Evolutionary conservation across 805 yeast species (phyloP).

Genomic region (Wickerhamomyces ciferrii): DNA sequence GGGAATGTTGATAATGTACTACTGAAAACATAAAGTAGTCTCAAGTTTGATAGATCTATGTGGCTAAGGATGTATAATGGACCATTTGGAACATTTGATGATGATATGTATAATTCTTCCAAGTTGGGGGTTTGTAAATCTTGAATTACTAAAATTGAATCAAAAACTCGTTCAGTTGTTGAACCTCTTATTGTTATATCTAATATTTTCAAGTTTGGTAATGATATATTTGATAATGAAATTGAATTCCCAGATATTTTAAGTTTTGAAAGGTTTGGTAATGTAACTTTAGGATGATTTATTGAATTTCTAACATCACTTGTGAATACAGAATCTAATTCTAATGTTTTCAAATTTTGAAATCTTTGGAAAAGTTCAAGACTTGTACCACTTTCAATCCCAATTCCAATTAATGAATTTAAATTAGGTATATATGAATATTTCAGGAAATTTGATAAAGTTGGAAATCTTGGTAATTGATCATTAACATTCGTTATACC

Average conservation of each 20-base stretch:
- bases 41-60: background rate
- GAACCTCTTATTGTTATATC: conserved; percentile 15
- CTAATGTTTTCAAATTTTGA: conserved; percentile 6
- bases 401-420: conserved; percentile 10
- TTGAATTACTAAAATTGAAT: conserved; percentile 9
- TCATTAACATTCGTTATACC: conserved; percentile 16
- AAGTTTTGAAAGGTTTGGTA: conserved; percentile 6
- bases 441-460: conserved; percentile 14
- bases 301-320: conserved; percentile 7
- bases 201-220: background rate
- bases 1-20: background rate
- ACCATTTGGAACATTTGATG: background rate
- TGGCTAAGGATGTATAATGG: background rate
- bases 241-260: conserved; percentile 18
- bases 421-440: conserved; percentile 15
- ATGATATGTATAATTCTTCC: background rate
- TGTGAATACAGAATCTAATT: conserved; percentile 16
- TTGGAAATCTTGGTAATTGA: conserved; percentile 16
- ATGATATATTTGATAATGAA: conserved; percentile 2
- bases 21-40: background rate
- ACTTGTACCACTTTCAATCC: conserved; percentile 16
- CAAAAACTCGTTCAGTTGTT: conserved; percentile 9
- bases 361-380: conserved; percentile 16
- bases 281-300: background rate
- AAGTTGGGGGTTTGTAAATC: conserved; percentile 3